These are phyloP conservation scores for Aspergillus pseudoviridinutans DNA, from an alignment of 2,329 filamentous ascomycete genomes.

Conservation along the genomic window DNA sequence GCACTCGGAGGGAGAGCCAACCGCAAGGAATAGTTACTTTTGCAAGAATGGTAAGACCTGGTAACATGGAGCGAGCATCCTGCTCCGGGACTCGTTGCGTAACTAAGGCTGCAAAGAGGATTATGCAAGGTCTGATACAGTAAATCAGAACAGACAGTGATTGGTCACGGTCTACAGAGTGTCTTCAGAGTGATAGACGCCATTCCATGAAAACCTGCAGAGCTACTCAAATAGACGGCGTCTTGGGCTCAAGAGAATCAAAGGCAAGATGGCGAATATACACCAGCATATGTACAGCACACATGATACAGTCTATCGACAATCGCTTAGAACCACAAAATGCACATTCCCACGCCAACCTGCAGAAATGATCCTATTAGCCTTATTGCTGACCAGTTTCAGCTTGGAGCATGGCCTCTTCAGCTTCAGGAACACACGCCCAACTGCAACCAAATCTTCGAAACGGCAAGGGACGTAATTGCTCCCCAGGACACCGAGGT, in stretches of 20 bases:
- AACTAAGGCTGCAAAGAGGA: no score
- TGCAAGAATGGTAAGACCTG: no score
- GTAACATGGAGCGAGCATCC: no score
- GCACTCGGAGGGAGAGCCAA: no score
- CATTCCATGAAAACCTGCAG: no score
- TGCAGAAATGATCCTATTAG: not conserved
- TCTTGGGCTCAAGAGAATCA: not conserved
- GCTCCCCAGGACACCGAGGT: constrained; percentile 27
- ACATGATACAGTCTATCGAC: not conserved
- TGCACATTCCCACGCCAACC: not conserved
- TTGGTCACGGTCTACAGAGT: no score
- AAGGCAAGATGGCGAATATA: not conserved
- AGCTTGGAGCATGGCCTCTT: not conserved
- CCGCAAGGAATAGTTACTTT: no score
- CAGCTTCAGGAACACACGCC: constrained; percentile 29
- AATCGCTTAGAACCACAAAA: not conserved
- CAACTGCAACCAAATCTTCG: constrained; percentile 39
- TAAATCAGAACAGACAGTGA: no score
- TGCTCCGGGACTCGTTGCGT: no score
- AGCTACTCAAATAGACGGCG: no score
- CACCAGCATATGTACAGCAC: not conserved
- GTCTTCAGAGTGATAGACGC: no score
- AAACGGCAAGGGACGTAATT: constrained; percentile 38
- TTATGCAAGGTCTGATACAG: no score
- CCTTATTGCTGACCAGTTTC: not conserved